Evolutionary conservation across 768 basidiomycete genomes (phyloP).

Genomic region (Mycena amicta): DNA sequence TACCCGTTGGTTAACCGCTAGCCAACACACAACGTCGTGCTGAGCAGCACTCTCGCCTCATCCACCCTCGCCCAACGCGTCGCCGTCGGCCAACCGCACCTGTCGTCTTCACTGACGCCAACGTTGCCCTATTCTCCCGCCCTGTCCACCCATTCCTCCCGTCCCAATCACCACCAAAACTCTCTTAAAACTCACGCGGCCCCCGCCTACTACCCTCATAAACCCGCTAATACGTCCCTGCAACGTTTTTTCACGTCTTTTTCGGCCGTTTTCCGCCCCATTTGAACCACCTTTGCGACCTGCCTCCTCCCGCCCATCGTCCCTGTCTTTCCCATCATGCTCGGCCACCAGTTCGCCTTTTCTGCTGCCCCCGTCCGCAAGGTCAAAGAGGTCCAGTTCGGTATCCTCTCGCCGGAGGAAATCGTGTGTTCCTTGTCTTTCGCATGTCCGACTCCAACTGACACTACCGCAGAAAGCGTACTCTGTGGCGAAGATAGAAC

Average conservation of each 20-base stretch:
- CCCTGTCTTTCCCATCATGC: slow-evolving; percentile 49
- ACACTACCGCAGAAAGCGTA: slow-evolving; percentile 82
- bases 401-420: slow-evolving; percentile 98
- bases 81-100: slow-evolving; percentile 11
- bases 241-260: slow-evolving; percentile 17
- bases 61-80: slow-evolving; percentile 16
- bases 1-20: not conserved
- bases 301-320: slow-evolving; percentile 14
- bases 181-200: slow-evolving; percentile 18
- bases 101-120: slow-evolving; percentile 25
- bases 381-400: slow-evolving; percentile 98
- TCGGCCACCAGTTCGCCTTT: slow-evolving; percentile 88
- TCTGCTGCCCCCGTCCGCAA: slow-evolving; percentile 94
- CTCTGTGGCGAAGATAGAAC: slow-evolving; percentile 97
- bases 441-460: slow-evolving; percentile 16
- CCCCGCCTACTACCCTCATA: slow-evolving; percentile 9
- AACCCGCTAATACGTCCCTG: slow-evolving; percentile 20
- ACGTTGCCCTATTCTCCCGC: slow-evolving; percentile 1
- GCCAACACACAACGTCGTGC: slow-evolving; percentile 3
- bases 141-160: slow-evolving; percentile 8
- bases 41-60: slow-evolving; percentile 5
- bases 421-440: slow-evolving; percentile 64
- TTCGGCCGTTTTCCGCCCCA: slow-evolving; percentile 11
- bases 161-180: slow-evolving; percentile 12
- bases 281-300: slow-evolving; percentile 13